A percentile compares a stretch with the other conserved stretches of the same genome.
Evolutionary conservation across 371 early-diverging fungal genomes (phyloP).

Genomic region (Mortierella sp.): DNA sequence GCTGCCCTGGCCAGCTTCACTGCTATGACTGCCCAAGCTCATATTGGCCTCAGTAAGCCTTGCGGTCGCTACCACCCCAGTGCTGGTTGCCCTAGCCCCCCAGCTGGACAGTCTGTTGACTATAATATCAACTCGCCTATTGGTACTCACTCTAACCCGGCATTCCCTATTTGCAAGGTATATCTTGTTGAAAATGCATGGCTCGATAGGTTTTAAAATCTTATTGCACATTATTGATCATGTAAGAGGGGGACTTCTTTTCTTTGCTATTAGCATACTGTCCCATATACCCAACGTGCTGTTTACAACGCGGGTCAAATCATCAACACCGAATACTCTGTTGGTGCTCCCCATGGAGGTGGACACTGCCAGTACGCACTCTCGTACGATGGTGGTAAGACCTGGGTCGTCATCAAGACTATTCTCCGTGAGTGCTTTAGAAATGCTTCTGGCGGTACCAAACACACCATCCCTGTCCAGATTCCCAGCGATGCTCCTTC

Average conservation of each 20-base stretch:
- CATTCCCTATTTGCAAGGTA: constrained; percentile 45
- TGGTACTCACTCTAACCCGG: constrained; percentile 13
- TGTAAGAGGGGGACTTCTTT: no score
- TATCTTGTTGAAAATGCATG: neutral
- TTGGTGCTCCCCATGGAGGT: constrained; percentile 62
- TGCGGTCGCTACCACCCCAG: constrained; percentile 27
- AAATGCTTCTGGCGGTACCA: no score
- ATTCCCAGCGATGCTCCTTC: no score
- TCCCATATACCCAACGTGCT: constrained; percentile 28
- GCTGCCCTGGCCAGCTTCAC: constrained; percentile 30
- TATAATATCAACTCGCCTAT: constrained; percentile 49
- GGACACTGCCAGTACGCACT: constrained; percentile 81
- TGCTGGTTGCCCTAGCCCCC: constrained; percentile 34
- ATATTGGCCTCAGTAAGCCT: constrained; percentile 17
- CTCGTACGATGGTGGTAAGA: constrained; percentile 71
- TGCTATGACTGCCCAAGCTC: constrained; percentile 37
- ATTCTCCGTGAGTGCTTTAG: constrained; percentile 61
- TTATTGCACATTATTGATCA: neutral
- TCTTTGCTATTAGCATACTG: constrained; percentile 17
- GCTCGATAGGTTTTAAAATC: neutral
- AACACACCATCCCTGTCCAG: no score
- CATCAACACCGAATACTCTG: constrained; percentile 43
- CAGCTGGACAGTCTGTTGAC: constrained; percentile 53
- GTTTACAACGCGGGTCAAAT: constrained; percentile 53
- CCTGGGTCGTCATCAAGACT: constrained; percentile 71